A percentile compares a stretch with the other conserved stretches of the same genome.
These are phyloP conservation scores for Pterulicium gracile DNA, from an alignment of 1,284 basidiomycete species.

Conservation along the genomic window DNA sequence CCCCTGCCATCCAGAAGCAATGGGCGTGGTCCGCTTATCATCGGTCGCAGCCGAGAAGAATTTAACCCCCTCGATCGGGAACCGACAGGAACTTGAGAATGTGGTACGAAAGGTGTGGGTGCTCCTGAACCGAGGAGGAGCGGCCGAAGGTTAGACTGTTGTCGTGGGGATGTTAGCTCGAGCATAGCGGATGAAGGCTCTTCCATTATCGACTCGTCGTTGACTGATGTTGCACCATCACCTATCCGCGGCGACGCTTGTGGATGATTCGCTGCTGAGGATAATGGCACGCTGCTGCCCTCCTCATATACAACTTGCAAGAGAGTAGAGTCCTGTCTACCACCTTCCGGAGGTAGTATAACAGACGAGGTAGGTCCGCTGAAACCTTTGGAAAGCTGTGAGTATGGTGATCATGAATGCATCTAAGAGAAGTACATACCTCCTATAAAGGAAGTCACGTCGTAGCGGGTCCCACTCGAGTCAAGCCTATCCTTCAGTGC, in stretches of 20 bases:
- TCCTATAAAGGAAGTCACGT: slow-evolving; percentile 68
- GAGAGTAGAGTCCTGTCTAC: background rate
- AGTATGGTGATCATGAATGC: slow-evolving; percentile 17
- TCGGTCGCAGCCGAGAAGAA: slow-evolving; percentile 19
- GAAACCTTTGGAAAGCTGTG: slow-evolving; percentile 9
- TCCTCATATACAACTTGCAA: background rate
- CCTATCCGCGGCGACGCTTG: no score
- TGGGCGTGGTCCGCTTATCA: slow-evolving; percentile 23
- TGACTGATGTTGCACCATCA: no score
- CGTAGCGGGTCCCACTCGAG: slow-evolving; percentile 49
- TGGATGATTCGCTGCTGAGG: no score
- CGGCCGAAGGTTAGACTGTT: background rate
- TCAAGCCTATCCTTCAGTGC: slow-evolving; percentile 19
- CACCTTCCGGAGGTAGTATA: background rate
- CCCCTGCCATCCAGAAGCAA: slow-evolving; percentile 18
- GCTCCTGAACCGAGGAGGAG: slow-evolving; percentile 1
- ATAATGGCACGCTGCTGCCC: background rate
- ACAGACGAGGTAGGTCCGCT: background rate
- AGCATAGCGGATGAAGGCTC: no score
- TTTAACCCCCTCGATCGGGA: slow-evolving; percentile 14
- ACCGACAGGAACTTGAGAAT: slow-evolving; percentile 9
- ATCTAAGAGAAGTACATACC: slow-evolving; percentile 24
- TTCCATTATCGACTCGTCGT: no score
- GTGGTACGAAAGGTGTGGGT: slow-evolving; percentile 10
- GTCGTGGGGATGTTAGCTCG: background rate